These are phyloP conservation scores for Carpinus viminea DNA, from an alignment of 306 rosid species.

Conservation along the genomic window DNA sequence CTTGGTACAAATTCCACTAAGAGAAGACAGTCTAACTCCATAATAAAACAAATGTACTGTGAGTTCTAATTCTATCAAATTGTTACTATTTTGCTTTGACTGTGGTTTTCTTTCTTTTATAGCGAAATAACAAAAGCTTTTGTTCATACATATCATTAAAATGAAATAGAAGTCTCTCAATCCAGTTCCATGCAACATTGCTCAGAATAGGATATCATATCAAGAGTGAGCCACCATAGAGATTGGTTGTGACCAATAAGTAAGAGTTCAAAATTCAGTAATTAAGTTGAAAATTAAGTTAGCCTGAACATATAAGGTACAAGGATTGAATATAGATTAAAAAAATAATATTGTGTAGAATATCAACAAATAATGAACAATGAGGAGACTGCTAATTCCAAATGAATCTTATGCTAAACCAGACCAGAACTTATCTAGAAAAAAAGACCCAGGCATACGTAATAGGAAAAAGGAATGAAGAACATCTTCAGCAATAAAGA, in stretches of 20 bases:
- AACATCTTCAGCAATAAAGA: neutral
- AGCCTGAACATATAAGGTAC: neutral
- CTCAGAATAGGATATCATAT: neutral
- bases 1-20: conserved; percentile 5
- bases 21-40: conserved; percentile 12
- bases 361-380: neutral
- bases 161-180: neutral
- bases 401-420: neutral
- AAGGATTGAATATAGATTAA: neutral
- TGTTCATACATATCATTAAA: neutral
- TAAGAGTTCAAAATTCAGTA: neutral
- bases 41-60: conserved; percentile 14
- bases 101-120: neutral
- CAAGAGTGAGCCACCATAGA: neutral
- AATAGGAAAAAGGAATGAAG: neutral
- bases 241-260: neutral
- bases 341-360: neutral
- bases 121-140: neutral
- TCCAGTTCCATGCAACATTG: neutral
- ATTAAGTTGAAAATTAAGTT: neutral
- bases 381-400: neutral
- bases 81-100: conserved; percentile 2
- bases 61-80: conserved; percentile 17
- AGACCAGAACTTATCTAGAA: neutral
- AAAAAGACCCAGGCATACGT: neutral